Evolutionary conservation across 345 rosid species (phyloP).

Genomic region (Murraya koenigii): DNA sequence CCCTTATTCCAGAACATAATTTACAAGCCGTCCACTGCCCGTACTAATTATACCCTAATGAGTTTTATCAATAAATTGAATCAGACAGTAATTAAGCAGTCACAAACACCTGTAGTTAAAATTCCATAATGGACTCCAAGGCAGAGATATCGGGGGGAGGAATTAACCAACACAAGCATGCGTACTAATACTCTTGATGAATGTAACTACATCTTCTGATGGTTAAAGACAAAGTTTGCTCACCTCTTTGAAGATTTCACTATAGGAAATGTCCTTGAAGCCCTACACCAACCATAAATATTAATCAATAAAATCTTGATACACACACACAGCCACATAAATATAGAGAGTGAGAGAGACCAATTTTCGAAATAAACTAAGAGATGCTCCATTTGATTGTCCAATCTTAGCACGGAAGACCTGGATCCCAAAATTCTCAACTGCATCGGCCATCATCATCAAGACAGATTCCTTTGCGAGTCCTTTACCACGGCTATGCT

Average conservation of each 20-base stretch:
- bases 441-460: slow-evolving; percentile 87
- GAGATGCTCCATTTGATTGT: slow-evolving; percentile 73
- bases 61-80: background rate
- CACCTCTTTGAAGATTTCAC: slow-evolving; percentile 83
- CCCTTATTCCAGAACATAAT: background rate
- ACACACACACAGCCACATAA: background rate
- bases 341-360: slow-evolving; percentile 37
- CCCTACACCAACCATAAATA: slow-evolving; percentile 45
- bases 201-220: background rate
- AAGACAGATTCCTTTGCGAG: slow-evolving; percentile 82
- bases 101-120: background rate
- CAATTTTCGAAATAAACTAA: slow-evolving; percentile 67
- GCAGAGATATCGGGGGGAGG: background rate
- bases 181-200: background rate
- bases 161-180: background rate
- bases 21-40: background rate
- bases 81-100: background rate
- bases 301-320: slow-evolving; percentile 3
- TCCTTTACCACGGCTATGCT: slow-evolving; percentile 91
- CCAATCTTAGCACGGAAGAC: slow-evolving; percentile 76
- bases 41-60: background rate
- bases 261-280: slow-evolving; percentile 59
- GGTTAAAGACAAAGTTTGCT: slow-evolving; percentile 5
- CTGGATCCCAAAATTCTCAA: slow-evolving; percentile 57
- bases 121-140: background rate